Base-by-base conservation (phyloP, 2,329 filamentous ascomycete species). In the Colletotrichum destructivum region DNA sequence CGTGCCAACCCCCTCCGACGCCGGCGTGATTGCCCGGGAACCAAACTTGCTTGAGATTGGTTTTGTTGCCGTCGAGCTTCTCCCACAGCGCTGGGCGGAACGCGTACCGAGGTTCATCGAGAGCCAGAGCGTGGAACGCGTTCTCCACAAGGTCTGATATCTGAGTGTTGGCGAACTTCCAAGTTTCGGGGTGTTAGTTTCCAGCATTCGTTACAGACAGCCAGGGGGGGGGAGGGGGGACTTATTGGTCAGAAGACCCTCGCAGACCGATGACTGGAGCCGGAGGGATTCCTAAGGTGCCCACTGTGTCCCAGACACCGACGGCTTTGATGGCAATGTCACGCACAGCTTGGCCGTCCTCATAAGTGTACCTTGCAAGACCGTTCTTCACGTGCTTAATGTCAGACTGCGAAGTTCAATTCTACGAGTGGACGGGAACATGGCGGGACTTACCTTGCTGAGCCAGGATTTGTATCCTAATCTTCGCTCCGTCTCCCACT, bases 21-120 rank as follows among this genome's bases (percentile, higher is more conserved):
- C 93, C 92, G 11, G 86, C 90, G 77, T 95, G 93, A 61, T 88
- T 89, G 9, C 92, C 92, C 0, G 92, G 90, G 76, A 94, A 94
- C 90, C 90, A 92, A 18, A 87, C 84, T 71, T 88, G 85, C 40
- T 84, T 81, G 60, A 88, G 79, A 68, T 87, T 82, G 2, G 84
- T 85, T 31, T 78, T 79, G 46, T 82, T 81, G 35, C 79, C 76
- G 0, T 79, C 77, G 11, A 79, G 79, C n/a, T 83, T 81, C 75
- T 88, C 86, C 88, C 87, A 90, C 1, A 90, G 78, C 3, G 88
- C 86, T 15, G 88, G 87, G 15, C 78, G 81, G 71, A 90, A 91
- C 0, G 87, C 84, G 0, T 83, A 78, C 9, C 88, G 84, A 26
- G 83, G 84, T 78, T 91, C 89, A 71, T 90, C 88, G 1, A 90